Evolutionary conservation across 2,329 filamentous ascomycete genomes (phyloP).

Genomic region (Verticillium dahliae): DNA sequence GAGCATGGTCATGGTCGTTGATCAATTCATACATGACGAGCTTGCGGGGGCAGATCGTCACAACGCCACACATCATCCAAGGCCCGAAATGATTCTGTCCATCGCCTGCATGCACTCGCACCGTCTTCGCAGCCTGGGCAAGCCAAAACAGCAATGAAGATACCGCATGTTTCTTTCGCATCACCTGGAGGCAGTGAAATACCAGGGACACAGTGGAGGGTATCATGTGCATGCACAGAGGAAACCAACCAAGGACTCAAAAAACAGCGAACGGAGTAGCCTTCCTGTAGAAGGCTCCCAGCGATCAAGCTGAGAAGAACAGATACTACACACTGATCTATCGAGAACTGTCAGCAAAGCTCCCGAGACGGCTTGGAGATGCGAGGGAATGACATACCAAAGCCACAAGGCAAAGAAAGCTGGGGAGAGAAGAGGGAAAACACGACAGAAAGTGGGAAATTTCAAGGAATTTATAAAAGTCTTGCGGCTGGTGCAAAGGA

Average conservation of each 20-base stretch:
- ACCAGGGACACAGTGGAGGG: constrained; percentile 60
- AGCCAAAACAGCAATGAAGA: constrained; percentile 53
- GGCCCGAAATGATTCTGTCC: too few relatives aligned
- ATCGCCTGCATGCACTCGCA: not conserved
- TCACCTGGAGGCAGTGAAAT: constrained; percentile 66
- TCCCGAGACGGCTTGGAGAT: not conserved
- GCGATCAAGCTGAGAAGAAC: constrained; percentile 81
- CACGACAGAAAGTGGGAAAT: not conserved
- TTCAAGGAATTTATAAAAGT: not conserved
- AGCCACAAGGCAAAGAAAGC: constrained; percentile 28
- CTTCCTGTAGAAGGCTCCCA: constrained; percentile 59
- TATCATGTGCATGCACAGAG: constrained; percentile 64
- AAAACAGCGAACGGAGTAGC: constrained; percentile 69
- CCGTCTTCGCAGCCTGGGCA: constrained; percentile 50
- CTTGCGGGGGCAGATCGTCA: too few relatives aligned
- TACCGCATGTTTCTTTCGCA: constrained; percentile 41
- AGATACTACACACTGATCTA: constrained; percentile 74
- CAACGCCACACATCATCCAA: too few relatives aligned
- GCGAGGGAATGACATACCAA: not conserved
- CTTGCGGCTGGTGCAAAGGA: not conserved
- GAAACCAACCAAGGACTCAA: constrained; percentile 39
- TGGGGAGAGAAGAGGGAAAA: constrained; percentile 29
- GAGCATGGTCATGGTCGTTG: too few relatives aligned
- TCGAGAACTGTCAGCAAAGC: constrained; percentile 17
- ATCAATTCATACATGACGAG: too few relatives aligned